Conservation (phyloP, 768 basidiomycete genomes). For the Sporobolomyces roseus region DNA sequence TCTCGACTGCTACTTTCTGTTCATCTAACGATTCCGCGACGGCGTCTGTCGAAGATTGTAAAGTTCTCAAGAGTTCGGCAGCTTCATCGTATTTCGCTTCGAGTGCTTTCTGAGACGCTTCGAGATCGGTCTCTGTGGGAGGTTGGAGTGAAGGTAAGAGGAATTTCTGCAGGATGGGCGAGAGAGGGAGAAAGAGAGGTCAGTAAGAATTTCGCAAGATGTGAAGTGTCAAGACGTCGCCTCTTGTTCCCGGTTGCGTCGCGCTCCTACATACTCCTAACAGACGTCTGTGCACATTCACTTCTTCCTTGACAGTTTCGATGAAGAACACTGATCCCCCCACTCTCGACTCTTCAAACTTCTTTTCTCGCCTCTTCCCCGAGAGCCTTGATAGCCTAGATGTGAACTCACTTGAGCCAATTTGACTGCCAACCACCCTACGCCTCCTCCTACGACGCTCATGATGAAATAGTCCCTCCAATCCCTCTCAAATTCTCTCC, state of each 20-base stretch:
- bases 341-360: background rate
- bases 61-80: slow-evolving; percentile 71
- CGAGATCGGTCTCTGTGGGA: slow-evolving; percentile 80
- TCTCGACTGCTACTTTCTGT: slow-evolving; percentile 68
- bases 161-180: slow-evolving; percentile 62
- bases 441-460: slow-evolving; percentile 78
- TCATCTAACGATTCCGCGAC: slow-evolving; percentile 70
- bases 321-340: too few relatives aligned
- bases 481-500: slow-evolving; percentile 54
- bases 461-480: slow-evolving; percentile 99
- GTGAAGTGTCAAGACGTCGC: too few relatives aligned
- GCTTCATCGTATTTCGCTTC: slow-evolving; percentile 86
- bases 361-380: background rate
- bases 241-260: too few relatives aligned
- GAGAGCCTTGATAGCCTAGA: too few relatives aligned
- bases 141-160: slow-evolving; percentile 85
- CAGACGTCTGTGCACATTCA: too few relatives aligned
- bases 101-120: slow-evolving; percentile 77
- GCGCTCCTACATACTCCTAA: too few relatives aligned
- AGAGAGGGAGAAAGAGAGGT: background rate
- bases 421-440: slow-evolving; percentile 73
- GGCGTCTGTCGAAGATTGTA: slow-evolving; percentile 70
- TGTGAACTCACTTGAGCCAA: slow-evolving; percentile 74
- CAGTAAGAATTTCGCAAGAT: too few relatives aligned
- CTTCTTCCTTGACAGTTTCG: too few relatives aligned